These are phyloP conservation scores for Hymenoscyphus linearis DNA, from an alignment of 2,329 filamentous ascomycete species.

Conservation along the genomic window DNA sequence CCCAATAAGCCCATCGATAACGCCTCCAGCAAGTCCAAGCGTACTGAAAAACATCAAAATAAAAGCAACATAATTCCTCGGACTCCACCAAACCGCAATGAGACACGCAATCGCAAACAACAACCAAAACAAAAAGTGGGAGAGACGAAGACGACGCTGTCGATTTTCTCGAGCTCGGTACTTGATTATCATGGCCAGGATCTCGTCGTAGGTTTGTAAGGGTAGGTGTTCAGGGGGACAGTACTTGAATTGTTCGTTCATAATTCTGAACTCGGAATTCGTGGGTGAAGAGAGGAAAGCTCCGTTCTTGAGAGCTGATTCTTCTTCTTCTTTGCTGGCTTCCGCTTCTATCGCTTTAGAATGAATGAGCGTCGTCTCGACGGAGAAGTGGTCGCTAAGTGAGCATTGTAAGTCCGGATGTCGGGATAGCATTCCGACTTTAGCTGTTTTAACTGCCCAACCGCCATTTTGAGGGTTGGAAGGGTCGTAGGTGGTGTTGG, in stretches of 20 bases:
- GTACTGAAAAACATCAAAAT: conserved; percentile 74
- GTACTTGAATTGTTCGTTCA: conserved; percentile 23
- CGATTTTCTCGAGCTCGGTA: conserved; percentile 67
- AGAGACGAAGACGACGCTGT: conserved; percentile 66
- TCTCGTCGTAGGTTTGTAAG: conserved; percentile 59
- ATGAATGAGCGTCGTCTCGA: conserved; percentile 65
- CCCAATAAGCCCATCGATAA: conserved; percentile 80
- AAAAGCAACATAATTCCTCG: conserved; percentile 71
- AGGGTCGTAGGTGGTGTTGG: conserved; percentile 47
- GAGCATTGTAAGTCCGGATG: conserved; percentile 80
- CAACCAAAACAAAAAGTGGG: conserved; percentile 68
- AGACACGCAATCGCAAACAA: conserved; percentile 67
- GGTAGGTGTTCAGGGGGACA: conserved; percentile 33
- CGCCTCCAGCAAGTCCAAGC: conserved; percentile 69
- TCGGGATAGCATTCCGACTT: conserved; percentile 74
- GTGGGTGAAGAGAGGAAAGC: conserved; percentile 24
- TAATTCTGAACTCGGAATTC: conserved; percentile 17
- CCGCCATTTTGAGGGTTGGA: conserved; percentile 26
- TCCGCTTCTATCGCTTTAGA: conserved; percentile 17
- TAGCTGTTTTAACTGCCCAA: conserved; percentile 67
- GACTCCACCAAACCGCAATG: conserved; percentile 81
- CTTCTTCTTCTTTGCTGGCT: conserved; percentile 17
- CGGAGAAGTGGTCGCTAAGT: conserved; percentile 90
- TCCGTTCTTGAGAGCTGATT: conserved; percentile 23
- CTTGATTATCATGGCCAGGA: conserved; percentile 62